Evolutionary conservation across 768 basidiomycete genomes (phyloP).

Genomic region (Mycena capillaripes): DNA sequence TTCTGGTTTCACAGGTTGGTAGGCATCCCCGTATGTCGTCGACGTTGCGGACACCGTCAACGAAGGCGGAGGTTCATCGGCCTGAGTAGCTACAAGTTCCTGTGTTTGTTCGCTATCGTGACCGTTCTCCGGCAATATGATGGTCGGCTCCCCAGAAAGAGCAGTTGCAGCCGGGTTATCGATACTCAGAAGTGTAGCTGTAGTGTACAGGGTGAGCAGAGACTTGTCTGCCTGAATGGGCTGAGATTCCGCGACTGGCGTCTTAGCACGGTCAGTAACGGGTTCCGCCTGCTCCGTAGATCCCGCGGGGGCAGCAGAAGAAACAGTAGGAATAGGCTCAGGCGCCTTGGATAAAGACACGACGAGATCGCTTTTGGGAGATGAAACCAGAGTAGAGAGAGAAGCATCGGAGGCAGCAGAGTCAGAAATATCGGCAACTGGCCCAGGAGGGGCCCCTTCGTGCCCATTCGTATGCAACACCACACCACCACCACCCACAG

Average conservation of each 20-base stretch:
- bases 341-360: constrained; percentile 56
- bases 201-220: constrained; percentile 60
- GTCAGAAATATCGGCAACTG: constrained; percentile 38
- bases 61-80: constrained; percentile 68
- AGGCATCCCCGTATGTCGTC: constrained; percentile 63
- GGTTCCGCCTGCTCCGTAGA: constrained; percentile 57
- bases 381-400: constrained; percentile 46
- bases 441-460: constrained; percentile 40
- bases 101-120: constrained; percentile 31
- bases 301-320: constrained; percentile 53
- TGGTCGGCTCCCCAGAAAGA: constrained; percentile 46
- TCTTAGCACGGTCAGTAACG: constrained; percentile 61
- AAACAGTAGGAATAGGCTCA: constrained; percentile 52
- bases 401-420: constrained; percentile 45
- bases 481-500: constrained; percentile 38
- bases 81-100: constrained; percentile 32
- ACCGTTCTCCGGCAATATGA: constrained; percentile 22
- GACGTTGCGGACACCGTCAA: constrained; percentile 52
- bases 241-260: constrained; percentile 52
- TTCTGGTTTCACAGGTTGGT: constrained; percentile 49
- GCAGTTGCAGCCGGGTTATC: constrained; percentile 45
- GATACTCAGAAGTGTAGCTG: constrained; percentile 67
- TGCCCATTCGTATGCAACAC: constrained; percentile 40
- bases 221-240: constrained; percentile 42
- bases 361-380: constrained; percentile 47